Evolutionary conservation across 257 asterid genomes (phyloP).

Genomic region (Solanum appendiculatum): DNA sequence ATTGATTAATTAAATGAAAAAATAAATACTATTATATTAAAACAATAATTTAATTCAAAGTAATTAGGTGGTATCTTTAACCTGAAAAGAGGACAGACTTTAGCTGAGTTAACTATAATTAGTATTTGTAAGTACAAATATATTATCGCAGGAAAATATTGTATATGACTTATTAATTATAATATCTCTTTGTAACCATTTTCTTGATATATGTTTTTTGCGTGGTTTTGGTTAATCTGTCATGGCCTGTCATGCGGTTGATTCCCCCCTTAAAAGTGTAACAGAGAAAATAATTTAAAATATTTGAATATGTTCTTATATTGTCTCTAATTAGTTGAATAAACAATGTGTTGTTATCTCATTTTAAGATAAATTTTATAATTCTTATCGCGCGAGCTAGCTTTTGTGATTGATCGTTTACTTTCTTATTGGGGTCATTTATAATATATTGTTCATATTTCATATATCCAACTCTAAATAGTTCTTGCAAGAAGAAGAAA

Average conservation of each 20-base stretch:
- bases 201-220: neutral
- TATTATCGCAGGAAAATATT: neutral
- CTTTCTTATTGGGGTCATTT: neutral
- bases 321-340: neutral
- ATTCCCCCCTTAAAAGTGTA: neutral
- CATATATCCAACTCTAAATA: neutral
- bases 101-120: neutral
- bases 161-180: neutral
- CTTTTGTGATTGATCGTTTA: neutral
- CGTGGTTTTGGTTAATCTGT: neutral
- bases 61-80: neutral
- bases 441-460: neutral
- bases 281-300: neutral
- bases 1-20: neutral
- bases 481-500: too few relatives aligned
- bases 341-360: neutral
- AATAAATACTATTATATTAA: neutral
- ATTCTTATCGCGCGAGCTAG: neutral
- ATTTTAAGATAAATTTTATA: neutral
- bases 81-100: neutral
- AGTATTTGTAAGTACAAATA: neutral
- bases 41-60: neutral
- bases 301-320: neutral
- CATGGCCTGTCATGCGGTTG: neutral
- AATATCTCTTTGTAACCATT: neutral